Conservation (phyloP, 768 basidiomycete genomes). For the Phylloporus sp. region DNA sequence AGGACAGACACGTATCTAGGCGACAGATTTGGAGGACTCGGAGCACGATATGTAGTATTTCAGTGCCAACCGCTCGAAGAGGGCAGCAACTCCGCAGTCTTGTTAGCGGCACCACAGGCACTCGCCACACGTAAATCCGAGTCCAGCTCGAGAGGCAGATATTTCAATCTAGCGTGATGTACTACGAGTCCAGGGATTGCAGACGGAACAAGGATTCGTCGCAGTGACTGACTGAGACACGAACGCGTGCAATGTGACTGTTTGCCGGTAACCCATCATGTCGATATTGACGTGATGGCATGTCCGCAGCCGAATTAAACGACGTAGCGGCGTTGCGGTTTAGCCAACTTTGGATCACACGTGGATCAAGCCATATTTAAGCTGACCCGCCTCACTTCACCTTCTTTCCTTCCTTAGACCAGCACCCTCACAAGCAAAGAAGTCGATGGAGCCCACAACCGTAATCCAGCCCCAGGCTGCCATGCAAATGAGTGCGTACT, state of each 20-base stretch:
- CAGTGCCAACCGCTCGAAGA: too few relatives aligned
- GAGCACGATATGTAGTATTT: too few relatives aligned
- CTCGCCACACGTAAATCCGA: neutral
- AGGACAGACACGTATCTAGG: neutral
- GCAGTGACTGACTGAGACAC: too few relatives aligned
- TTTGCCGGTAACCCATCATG: too few relatives aligned
- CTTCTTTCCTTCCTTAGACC: neutral
- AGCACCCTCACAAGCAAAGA: constrained; percentile 22
- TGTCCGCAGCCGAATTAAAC: neutral
- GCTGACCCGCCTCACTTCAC: neutral
- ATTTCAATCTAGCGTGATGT: too few relatives aligned
- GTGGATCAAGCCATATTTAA: constrained; percentile 19
- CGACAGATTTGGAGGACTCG: too few relatives aligned
- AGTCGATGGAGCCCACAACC: constrained; percentile 33
- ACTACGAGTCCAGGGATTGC: too few relatives aligned
- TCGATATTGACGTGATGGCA: too few relatives aligned
- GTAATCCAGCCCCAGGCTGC: constrained; percentile 55
- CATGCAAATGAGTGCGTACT: constrained; percentile 56
- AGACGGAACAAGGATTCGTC: too few relatives aligned
- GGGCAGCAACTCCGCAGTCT: too few relatives aligned
- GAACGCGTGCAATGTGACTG: too few relatives aligned
- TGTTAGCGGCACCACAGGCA: too few relatives aligned
- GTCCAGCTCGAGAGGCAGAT: neutral
- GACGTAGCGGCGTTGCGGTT: neutral
- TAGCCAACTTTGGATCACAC: constrained; percentile 7